A percentile compares a stretch with the other conserved stretches of the same genome.
Conservation (phyloP, 2,329 filamentous ascomycete species). For the Diaporthe nobilis region DNA sequence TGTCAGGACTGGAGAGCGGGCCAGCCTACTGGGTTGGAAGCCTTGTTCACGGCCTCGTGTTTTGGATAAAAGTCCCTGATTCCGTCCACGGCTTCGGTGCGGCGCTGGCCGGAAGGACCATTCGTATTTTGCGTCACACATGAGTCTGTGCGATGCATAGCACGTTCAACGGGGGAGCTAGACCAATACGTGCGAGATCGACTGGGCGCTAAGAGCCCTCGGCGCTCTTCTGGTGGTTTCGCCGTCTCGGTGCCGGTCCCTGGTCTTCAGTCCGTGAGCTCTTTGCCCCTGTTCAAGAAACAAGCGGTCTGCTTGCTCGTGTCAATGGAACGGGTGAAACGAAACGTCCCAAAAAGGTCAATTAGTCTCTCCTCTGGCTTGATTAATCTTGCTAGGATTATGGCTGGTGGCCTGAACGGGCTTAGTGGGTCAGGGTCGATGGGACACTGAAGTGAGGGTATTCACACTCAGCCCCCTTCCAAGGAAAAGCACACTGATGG, state of each 20-base stretch:
- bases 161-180: constrained; percentile 20
- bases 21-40: background rate
- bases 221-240: constrained; percentile 24
- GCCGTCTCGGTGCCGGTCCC: constrained; percentile 26
- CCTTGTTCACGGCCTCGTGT: constrained; percentile 13
- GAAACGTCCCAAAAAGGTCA: background rate
- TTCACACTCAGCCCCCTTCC: background rate
- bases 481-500: background rate
- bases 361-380: background rate
- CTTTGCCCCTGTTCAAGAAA: background rate
- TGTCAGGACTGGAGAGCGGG: background rate
- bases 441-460: background rate
- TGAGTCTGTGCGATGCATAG: constrained; percentile 24
- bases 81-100: background rate
- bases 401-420: too few species aligned
- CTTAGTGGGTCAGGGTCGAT: background rate
- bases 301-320: background rate
- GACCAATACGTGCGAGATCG: constrained; percentile 15
- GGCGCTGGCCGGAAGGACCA: constrained; percentile 4
- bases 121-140: constrained; percentile 29
- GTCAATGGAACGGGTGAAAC: constrained; percentile 5
- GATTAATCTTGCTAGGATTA: background rate
- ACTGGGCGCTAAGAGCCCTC: constrained; percentile 15
- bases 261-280: constrained; percentile 25
- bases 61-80: constrained; percentile 19